A percentile compares a stretch with the other conserved stretches of the same genome.
These are phyloP conservation scores for Colletotrichum sojae DNA, from an alignment of 2,329 filamentous ascomycete genomes.

Conservation along the genomic window DNA sequence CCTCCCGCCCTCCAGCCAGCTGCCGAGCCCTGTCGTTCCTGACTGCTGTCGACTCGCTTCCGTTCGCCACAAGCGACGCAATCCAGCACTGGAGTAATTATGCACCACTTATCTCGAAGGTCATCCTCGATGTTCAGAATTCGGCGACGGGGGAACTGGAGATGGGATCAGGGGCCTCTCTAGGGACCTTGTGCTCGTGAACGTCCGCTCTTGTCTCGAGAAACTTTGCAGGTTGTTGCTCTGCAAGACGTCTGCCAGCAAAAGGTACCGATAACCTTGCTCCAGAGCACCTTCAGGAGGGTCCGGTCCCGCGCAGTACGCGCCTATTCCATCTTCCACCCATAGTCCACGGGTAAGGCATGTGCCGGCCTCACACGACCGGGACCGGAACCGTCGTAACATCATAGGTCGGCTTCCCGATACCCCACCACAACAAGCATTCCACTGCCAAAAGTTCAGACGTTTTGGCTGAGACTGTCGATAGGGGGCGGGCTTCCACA, in stretches of 20 bases:
- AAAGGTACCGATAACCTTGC: conserved; percentile 18
- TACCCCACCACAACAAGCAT: conserved; percentile 18
- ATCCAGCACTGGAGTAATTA: neutral
- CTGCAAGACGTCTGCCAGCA: conserved; percentile 12
- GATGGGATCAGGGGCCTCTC: neutral
- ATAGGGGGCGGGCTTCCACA: conserved; percentile 14
- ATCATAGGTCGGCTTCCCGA: neutral
- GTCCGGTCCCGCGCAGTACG: neutral
- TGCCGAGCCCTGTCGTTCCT: conserved; percentile 12
- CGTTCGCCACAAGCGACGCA: conserved; percentile 15
- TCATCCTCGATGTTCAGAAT: neutral
- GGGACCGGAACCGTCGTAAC: neutral
- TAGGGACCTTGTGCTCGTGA: neutral
- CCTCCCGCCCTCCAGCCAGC: conserved; percentile 19
- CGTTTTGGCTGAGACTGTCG: conserved; percentile 10
- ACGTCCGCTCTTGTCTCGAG: conserved; percentile 8
- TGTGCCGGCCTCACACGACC: conserved; percentile 6
- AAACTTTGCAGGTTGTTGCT: conserved; percentile 8
- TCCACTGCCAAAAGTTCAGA: conserved; percentile 26
- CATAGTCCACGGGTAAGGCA: neutral
- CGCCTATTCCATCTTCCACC: neutral
- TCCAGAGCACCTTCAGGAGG: conserved; percentile 5
- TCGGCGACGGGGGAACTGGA: neutral
- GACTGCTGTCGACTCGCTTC: conserved; percentile 1
- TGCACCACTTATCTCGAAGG: too few relatives aligned